These are phyloP conservation scores for Cryptosporidium ubiquitum DNA, from an alignment of 169 alveolate species.

Conservation along the genomic window DNA sequence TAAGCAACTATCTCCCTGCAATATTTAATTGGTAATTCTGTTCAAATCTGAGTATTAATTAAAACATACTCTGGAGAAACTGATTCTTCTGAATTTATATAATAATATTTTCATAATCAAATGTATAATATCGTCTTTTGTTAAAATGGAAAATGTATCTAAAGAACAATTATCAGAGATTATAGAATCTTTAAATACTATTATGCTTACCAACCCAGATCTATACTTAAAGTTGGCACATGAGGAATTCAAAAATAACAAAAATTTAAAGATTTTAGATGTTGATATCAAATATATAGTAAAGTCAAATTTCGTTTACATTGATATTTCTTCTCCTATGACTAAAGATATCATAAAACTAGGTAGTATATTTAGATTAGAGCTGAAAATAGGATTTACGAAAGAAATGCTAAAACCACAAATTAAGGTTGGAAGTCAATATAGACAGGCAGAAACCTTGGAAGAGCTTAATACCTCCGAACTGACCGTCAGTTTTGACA, in stretches of 20 bases:
- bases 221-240: constrained; percentile 35
- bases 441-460: constrained; percentile 32
- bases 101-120: not conserved
- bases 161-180: constrained; percentile 2
- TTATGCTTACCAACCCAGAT: constrained; percentile 53
- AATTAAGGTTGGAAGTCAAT: not conserved
- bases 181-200: constrained; percentile 17
- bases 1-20: too few species aligned
- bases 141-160: not conserved
- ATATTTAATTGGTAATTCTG: too few species aligned
- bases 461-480: constrained; percentile 58
- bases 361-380: constrained; percentile 1
- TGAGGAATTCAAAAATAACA: constrained; percentile 27
- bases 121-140: not conserved
- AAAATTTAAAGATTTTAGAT: constrained; percentile 2
- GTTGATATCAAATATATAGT: constrained; percentile 10
- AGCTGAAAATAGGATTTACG: constrained; percentile 50
- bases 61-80: too few species aligned
- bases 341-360: not conserved
- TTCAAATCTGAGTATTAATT: too few species aligned
- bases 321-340: constrained; percentile 27
- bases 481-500: constrained; percentile 42
- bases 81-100: too few species aligned
- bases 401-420: constrained; percentile 61
- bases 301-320: constrained; percentile 24